These are phyloP conservation scores for Saksenaea oblongispora DNA, from an alignment of 371 early-diverging fungal genomes.

Conservation along the genomic window DNA sequence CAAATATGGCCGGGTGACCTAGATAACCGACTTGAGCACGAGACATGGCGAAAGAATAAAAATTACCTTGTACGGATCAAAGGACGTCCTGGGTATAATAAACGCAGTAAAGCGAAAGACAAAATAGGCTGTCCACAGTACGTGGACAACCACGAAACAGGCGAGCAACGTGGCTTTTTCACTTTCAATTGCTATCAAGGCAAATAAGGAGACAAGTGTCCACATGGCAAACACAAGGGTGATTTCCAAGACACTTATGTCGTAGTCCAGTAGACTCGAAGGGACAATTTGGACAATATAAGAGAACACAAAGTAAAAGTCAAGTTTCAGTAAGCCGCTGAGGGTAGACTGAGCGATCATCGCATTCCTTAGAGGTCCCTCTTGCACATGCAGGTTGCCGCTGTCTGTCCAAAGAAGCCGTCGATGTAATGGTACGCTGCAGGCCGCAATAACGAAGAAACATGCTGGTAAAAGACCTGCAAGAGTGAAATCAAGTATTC, in stretches of 20 bases:
- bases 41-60: neutral
- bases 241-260: slow-evolving; percentile 15
- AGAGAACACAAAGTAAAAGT: slow-evolving; percentile 22
- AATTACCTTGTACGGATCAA: slow-evolving; percentile 28
- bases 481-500: slow-evolving; percentile 4
- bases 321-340: slow-evolving; percentile 18
- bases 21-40: neutral
- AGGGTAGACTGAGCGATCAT: slow-evolving; percentile 15
- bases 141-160: neutral
- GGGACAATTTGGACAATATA: slow-evolving; percentile 24
- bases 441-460: neutral
- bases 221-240: slow-evolving; percentile 7
- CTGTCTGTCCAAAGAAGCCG: neutral
- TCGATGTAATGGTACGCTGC: neutral
- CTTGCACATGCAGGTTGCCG: neutral
- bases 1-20: neutral
- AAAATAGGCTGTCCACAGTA: slow-evolving; percentile 22
- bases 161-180: slow-evolving; percentile 2
- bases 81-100: slow-evolving; percentile 6
- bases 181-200: slow-evolving; percentile 5
- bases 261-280: slow-evolving; percentile 8
- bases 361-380: neutral
- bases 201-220: slow-evolving; percentile 11
- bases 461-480: neutral
- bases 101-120: slow-evolving; percentile 24